Conservation (phyloP, 2,329 filamentous ascomycete genomes). For the Neopestalotiopsis sp. region DNA sequence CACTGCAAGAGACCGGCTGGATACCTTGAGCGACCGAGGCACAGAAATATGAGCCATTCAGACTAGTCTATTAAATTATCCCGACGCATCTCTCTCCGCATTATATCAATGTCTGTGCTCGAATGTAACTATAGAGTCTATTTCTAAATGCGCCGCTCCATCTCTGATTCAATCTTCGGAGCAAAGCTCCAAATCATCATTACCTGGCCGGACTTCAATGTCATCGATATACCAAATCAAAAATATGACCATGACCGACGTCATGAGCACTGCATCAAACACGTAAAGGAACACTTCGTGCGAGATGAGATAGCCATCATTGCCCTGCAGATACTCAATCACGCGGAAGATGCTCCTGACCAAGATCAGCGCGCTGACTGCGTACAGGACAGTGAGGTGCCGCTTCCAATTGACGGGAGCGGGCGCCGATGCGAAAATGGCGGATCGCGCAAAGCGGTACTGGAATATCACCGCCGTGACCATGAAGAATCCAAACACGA, state of each 20-base stretch:
- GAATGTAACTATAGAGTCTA: background rate
- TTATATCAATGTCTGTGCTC: background rate
- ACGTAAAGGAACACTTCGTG: constrained; percentile 48
- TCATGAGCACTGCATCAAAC: constrained; percentile 49
- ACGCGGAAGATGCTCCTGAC: constrained; percentile 51
- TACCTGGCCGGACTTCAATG: background rate
- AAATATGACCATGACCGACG: constrained; percentile 41
- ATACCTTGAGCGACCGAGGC: background rate
- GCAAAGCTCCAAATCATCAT: background rate
- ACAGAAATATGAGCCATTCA: too few species aligned
- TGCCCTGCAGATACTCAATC: constrained; percentile 51
- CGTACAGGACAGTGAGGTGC: constrained; percentile 47
- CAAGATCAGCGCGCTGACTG: constrained; percentile 49
- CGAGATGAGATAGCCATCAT: constrained; percentile 45
- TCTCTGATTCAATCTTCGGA: background rate
- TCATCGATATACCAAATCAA: constrained; percentile 31
- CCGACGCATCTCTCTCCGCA: too few species aligned
- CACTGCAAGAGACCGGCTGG: constrained; percentile 33
- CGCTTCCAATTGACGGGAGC: constrained; percentile 33
- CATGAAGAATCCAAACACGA: constrained; percentile 54
- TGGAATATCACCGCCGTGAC: constrained; percentile 49
- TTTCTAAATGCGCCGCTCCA: background rate
- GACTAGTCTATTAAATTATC: too few species aligned
- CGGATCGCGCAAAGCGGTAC: constrained; percentile 21
- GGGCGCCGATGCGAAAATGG: constrained; percentile 5